Conservation (phyloP, 139 green algal species). For the Ettlia oleoabundans region DNA sequence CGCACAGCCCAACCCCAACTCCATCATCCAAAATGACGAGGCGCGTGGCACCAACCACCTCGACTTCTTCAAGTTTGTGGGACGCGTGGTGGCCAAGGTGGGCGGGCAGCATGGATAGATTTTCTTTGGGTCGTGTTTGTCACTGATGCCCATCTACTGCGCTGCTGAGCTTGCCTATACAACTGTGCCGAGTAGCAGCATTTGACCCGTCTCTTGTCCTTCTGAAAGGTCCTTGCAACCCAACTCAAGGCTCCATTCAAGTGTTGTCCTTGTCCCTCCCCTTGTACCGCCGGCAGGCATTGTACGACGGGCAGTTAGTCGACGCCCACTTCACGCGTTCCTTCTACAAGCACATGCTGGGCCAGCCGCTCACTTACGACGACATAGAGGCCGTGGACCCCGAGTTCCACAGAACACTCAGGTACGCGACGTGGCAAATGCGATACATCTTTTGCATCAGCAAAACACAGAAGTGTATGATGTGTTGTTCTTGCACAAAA, state of each 20-base stretch:
- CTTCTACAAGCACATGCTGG: slow-evolving; percentile 99
- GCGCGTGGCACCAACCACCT: slow-evolving; percentile 88
- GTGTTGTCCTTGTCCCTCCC: not conserved
- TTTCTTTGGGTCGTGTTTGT: too few relatives aligned
- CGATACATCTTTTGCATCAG: too few relatives aligned
- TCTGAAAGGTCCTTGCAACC: too few relatives aligned
- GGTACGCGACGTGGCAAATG: slow-evolving; percentile 64
- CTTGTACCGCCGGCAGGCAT: slow-evolving; percentile 60
- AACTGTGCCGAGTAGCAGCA: too few relatives aligned
- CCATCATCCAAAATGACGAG: slow-evolving; percentile 84
- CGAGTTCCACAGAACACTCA: slow-evolving; percentile 94
- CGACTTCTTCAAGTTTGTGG: slow-evolving; percentile 95
- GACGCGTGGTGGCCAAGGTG: slow-evolving; percentile 80
- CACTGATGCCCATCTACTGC: too few relatives aligned
- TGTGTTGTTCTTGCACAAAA: too few relatives aligned
- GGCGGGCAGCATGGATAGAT: not conserved
- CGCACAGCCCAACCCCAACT: slow-evolving; percentile 89
- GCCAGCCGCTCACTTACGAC: slow-evolving; percentile 84
- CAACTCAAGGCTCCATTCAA: too few relatives aligned
- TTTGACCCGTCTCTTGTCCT: too few relatives aligned
- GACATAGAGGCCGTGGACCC: slow-evolving; percentile 98
- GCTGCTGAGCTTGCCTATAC: too few relatives aligned
- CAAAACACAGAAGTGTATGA: too few relatives aligned
- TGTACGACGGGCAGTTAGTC: slow-evolving; percentile 92
- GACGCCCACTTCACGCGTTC: slow-evolving; percentile 98